phyloP scores from a whole-genome alignment of 106 monocot species.

The Narthecium ossifragum region DNA sequence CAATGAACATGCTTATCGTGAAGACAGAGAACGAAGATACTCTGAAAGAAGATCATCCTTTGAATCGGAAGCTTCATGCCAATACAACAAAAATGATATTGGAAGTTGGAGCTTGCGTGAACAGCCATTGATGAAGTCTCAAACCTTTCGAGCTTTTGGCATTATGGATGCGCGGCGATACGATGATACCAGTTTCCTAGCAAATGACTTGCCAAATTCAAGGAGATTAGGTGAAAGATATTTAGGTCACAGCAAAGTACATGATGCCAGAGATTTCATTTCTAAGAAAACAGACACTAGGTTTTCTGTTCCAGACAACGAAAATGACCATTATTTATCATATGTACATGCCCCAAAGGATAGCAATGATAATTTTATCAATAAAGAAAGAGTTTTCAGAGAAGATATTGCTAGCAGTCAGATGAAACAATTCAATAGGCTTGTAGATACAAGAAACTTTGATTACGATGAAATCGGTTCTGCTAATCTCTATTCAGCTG shows the following conservation, averaged over 20 bases:
- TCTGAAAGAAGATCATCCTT: constrained; percentile 10
- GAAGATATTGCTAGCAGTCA: constrained; percentile 2
- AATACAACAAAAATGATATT: constrained; percentile 2
- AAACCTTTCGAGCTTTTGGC: constrained; percentile 5
- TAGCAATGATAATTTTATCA: constrained; percentile 1
- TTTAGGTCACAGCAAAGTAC: constrained; percentile 3
- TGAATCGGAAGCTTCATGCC: constrained; percentile 4
- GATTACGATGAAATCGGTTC: constrained; percentile 13
- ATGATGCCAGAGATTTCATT: constrained; percentile 2
- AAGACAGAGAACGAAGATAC: constrained; percentile 6
- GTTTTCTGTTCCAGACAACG: not conserved
- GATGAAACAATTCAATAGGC: constrained; percentile 8
- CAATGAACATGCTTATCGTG: not conserved
- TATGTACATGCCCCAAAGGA: constrained; percentile 1
- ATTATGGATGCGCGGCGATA: constrained; percentile 2
- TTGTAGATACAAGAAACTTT: constrained; percentile 6
- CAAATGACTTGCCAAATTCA: not conserved
- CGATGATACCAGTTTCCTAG: constrained; percentile 1
- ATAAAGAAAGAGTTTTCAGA: constrained; percentile 10
- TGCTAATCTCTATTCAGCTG: too few species aligned
- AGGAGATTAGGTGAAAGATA: constrained; percentile 15
- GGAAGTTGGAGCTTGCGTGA: constrained; percentile 5
- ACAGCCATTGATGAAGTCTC: not conserved
- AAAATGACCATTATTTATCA: constrained; percentile 1
- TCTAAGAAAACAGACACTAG: constrained; percentile 1